Conservation (phyloP, 2,329 filamentous ascomycete genomes). For the Monosporascus sp. region DNA sequence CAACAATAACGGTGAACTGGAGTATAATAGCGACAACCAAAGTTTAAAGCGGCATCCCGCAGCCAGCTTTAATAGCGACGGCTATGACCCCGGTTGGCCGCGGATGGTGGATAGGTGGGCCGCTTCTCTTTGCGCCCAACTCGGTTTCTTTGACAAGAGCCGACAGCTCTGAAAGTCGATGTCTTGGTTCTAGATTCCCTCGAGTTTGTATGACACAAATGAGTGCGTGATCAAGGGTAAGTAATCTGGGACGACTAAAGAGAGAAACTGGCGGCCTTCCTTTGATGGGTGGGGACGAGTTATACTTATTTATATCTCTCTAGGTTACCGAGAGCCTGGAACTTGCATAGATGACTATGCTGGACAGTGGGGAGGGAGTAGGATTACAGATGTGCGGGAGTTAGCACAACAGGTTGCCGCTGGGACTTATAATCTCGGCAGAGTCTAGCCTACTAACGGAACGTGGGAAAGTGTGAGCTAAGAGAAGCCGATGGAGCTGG, state of each 20-base stretch:
- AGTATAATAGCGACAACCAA: not conserved
- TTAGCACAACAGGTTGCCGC: not conserved
- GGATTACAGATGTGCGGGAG: not conserved
- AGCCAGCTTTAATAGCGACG: not conserved
- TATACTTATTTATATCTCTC: not conserved
- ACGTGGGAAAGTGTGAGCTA: not conserved
- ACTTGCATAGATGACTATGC: not conserved
- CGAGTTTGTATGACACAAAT: not conserved
- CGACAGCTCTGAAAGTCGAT: too few species aligned
- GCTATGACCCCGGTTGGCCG: not conserved
- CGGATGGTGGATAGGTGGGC: not conserved
- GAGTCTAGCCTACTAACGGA: not conserved
- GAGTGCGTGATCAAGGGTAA: not conserved
- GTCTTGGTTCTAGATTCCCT: too few species aligned
- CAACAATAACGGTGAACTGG: not conserved
- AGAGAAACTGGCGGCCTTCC: not conserved
- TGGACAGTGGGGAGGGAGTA: not conserved
- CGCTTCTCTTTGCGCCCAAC: not conserved
- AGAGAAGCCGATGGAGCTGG: not conserved
- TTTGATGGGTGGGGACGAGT: not conserved
- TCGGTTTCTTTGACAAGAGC: not conserved
- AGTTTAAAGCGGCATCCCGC: not conserved
- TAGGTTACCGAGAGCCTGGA: not conserved
- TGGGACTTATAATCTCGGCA: not conserved
- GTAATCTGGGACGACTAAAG: not conserved